A percentile compares a stretch with the other conserved stretches of the same genome.
These are phyloP conservation scores for Morella rubra DNA, from an alignment of 306 rosid species.

Conservation along the genomic window DNA sequence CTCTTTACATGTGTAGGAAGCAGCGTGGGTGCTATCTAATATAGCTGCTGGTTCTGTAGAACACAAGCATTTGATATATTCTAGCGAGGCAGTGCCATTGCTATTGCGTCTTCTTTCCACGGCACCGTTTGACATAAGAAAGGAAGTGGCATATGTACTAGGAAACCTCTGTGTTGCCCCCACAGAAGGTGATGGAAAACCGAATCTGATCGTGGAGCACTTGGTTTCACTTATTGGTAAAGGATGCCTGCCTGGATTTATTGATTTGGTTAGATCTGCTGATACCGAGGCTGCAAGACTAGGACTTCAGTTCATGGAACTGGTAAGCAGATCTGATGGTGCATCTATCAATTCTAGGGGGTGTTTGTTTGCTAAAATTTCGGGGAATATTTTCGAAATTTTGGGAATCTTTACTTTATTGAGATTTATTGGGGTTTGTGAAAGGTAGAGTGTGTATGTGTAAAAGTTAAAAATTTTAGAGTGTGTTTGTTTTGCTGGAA, in stretches of 20 bases:
- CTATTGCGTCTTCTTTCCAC: slow-evolving; percentile 67
- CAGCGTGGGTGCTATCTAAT: slow-evolving; percentile 93
- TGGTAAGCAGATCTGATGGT: slow-evolving; percentile 54
- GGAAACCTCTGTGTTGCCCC: slow-evolving; percentile 91
- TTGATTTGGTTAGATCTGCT: slow-evolving; percentile 78
- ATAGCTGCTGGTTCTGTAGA: slow-evolving; percentile 82
- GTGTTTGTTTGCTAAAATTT: too few relatives aligned
- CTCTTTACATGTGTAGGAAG: slow-evolving; percentile 57
- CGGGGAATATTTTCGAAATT: too few relatives aligned
- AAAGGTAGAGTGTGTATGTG: too few relatives aligned
- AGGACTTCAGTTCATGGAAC: slow-evolving; percentile 85
- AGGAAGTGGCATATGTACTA: slow-evolving; percentile 86
- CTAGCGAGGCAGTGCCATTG: slow-evolving; percentile 63
- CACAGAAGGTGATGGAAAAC: slow-evolving; percentile 55
- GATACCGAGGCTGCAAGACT: slow-evolving; percentile 91
- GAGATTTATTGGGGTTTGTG: too few relatives aligned
- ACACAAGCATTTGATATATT: slow-evolving; percentile 75
- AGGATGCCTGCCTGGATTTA: slow-evolving; percentile 86
- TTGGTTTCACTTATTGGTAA: slow-evolving; percentile 66
- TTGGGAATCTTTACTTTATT: too few relatives aligned
- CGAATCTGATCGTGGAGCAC: slow-evolving; percentile 70
- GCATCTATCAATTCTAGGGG: slow-evolving; percentile 1
- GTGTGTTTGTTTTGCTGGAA: too few relatives aligned
- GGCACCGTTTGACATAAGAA: slow-evolving; percentile 83
- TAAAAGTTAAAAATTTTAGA: too few relatives aligned